Percentiles rank a stretch among this genome's conserved stretches.
phyloP scores from a whole-genome alignment of 192 early-diverging fungal species.

The Backusella tarrabulga region DNA sequence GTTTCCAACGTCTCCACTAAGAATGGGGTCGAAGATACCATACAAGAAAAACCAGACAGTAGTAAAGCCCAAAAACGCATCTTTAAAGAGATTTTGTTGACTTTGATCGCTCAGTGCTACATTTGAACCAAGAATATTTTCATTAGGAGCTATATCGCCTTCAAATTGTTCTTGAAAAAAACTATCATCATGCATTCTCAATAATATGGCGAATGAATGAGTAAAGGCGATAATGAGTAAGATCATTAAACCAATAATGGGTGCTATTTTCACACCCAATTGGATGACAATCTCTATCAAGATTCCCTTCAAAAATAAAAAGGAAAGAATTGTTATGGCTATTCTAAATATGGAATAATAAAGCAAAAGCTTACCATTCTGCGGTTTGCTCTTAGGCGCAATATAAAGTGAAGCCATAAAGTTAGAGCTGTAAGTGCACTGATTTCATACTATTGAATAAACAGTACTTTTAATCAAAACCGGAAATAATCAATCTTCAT shows the following conservation, averaged over 20 bases:
- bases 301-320: not conserved
- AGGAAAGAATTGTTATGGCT: not conserved
- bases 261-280: not conserved
- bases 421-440: not conserved
- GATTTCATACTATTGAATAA: not conserved
- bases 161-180: not conserved
- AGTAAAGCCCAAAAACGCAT: not conserved
- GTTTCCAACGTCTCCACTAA: not conserved
- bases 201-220: conserved; percentile 3
- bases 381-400: not conserved
- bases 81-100: not conserved
- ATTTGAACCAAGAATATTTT: not conserved
- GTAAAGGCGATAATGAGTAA: not conserved
- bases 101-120: not conserved
- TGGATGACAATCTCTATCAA: conserved; percentile 4
- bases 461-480: not conserved
- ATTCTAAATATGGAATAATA: not conserved
- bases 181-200: not conserved
- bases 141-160: not conserved
- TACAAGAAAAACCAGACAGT: conserved; percentile 1
- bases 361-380: not conserved
- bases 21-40: conserved; percentile 3
- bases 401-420: conserved; percentile 9
- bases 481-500: not conserved
- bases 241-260: not conserved